phyloP scores from a whole-genome alignment of 139 green algal species.

The Closterium sp. region DNA sequence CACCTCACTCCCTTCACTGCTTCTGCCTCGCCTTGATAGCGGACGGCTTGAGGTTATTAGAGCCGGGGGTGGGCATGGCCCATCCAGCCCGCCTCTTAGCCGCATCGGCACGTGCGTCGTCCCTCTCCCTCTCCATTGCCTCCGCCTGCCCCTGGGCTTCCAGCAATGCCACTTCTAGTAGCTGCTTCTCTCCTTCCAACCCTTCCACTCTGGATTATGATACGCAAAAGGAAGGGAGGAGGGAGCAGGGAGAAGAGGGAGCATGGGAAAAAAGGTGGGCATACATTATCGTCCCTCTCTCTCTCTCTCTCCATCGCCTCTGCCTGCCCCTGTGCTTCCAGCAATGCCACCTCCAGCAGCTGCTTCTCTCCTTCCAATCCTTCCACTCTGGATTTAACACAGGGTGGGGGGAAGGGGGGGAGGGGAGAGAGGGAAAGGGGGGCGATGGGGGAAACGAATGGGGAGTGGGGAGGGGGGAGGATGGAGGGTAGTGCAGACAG shows the following conservation, averaged over 20 bases:
- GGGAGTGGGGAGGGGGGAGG: no score
- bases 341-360: background rate
- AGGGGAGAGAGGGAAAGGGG: background rate
- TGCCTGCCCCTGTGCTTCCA: background rate
- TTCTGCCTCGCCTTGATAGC: background rate
- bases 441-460: no score
- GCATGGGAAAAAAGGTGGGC: background rate
- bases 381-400: background rate
- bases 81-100: background rate
- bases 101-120: background rate
- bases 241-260: background rate
- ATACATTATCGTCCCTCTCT: background rate
- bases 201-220: background rate
- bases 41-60: background rate
- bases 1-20: background rate
- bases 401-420: no score
- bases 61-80: background rate
- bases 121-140: background rate
- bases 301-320: background rate
- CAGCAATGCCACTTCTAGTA: background rate
- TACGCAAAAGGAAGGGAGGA: background rate
- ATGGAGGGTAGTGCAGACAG: no score
- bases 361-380: background rate
- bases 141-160: background rate
- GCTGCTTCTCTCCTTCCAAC: background rate